Conservation (phyloP, 306 rosid genomes). For the Pueraria montana region DNA sequence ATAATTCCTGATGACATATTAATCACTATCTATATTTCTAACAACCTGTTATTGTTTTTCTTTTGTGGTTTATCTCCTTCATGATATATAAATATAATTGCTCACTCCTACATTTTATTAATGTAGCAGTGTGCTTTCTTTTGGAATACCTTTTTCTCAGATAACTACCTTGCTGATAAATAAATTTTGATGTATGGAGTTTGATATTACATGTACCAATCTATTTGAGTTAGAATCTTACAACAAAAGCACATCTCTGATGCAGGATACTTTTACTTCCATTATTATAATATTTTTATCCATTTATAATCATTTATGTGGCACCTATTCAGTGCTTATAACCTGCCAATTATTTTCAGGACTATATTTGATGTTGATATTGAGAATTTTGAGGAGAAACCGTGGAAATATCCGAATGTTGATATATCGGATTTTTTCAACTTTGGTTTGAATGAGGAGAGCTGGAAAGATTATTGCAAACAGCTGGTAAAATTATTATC, state of each 20-base stretch:
- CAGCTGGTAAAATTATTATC: slow-evolving; percentile 79
- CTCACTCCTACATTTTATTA: neutral
- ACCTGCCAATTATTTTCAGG: slow-evolving; percentile 66
- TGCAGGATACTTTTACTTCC: slow-evolving; percentile 40
- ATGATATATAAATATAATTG: slow-evolving; percentile 4
- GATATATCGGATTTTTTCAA: slow-evolving; percentile 93
- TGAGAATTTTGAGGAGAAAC: slow-evolving; percentile 93
- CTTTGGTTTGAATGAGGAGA: slow-evolving; percentile 91
- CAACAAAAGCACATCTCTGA: slow-evolving; percentile 4
- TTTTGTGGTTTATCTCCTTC: slow-evolving; percentile 16
- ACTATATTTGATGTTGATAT: slow-evolving; percentile 93
- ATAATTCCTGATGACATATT: neutral
- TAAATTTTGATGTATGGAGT: slow-evolving; percentile 13
- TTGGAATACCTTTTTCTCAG: neutral
- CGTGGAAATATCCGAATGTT: slow-evolving; percentile 88
- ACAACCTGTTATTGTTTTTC: neutral
- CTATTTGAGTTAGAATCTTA: slow-evolving; percentile 28
- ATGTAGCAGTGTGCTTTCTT: neutral
- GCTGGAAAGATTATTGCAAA: slow-evolving; percentile 98
- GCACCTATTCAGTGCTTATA: slow-evolving; percentile 8
- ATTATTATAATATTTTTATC: slow-evolving; percentile 10
- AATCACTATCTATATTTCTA: neutral
- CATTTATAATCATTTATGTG: slow-evolving; percentile 17
- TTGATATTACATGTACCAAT: slow-evolving; percentile 5
- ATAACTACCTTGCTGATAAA: neutral